Evolutionary conservation across 164 flowering plant species (phyloP).

Genomic region (Magnolia officinalis): DNA sequence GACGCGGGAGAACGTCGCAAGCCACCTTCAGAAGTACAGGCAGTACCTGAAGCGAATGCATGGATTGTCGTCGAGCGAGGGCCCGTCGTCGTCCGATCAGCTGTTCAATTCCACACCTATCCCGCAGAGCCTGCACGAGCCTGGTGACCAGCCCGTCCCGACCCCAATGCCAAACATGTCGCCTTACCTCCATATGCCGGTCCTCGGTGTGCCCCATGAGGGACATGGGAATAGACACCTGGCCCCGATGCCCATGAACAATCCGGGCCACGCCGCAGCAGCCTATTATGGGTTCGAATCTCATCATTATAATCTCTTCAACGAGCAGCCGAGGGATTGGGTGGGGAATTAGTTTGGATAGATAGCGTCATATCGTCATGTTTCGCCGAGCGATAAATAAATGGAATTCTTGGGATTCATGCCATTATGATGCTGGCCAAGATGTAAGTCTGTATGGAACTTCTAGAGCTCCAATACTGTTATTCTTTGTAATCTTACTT

Average conservation of each 20-base stretch:
- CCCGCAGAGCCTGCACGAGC: conserved; percentile 44
- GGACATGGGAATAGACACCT: conserved; percentile 17
- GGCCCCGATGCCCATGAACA: not conserved
- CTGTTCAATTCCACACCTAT: conserved; percentile 60
- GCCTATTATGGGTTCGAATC: conserved; percentile 19
- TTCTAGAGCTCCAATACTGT: not conserved
- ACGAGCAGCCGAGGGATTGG: conserved; percentile 24
- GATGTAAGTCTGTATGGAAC: not conserved
- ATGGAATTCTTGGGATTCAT: not conserved
- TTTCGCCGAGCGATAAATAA: conserved; percentile 20
- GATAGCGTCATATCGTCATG: conserved; percentile 17
- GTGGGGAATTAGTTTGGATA: conserved; percentile 14
- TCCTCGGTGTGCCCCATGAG: conserved; percentile 21
- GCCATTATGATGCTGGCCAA: not conserved
- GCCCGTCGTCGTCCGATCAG: conserved; percentile 50
- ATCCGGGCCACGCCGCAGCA: conserved; percentile 23
- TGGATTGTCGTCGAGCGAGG: conserved; percentile 49
- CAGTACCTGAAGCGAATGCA: conserved; percentile 88
- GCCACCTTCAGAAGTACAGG: conserved; percentile 92
- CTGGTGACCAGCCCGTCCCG: conserved; percentile 28
- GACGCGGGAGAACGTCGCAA: conserved; percentile 92
- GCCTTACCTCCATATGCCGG: conserved; percentile 22
- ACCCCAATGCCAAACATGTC: conserved; percentile 38
- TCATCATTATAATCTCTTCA: conserved; percentile 15
- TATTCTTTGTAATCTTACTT: not conserved